Evolutionary conservation across 1,284 basidiomycete species (phyloP), one percentile per base, ranked within the genome.

Genomic region (Xerocomus minutiporus): DNA sequence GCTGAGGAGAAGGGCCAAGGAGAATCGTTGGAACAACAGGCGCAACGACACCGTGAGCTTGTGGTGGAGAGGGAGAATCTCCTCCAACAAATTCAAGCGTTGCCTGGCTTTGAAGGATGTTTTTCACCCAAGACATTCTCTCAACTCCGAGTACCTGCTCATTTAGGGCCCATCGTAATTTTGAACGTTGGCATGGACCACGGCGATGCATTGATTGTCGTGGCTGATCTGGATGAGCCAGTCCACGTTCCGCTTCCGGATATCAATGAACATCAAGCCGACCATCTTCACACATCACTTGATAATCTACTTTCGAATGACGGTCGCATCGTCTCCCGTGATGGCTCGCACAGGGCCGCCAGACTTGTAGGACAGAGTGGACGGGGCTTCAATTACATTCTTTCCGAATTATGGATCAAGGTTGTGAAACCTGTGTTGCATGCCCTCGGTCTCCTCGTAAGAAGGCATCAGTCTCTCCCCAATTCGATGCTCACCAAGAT

Each of bases 181-280:
- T 13, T 51, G 25, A 41, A 38, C 11, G 45, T 23, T 13, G 35
- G n/a, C 8, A 2, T 8, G 17, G n/a, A 42, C 1, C 13, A 7
- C 9, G n/a, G 50, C 20, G 23, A 46, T 20, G 50, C 50, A 12
- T n/a, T 51, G 50, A 40, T 51, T n/a, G 23, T 51, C 20, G 11
- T 20, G n/a, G 29, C 28, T 1, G 23, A 23, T 9, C 25, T 40
- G 43, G 38, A 46, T 7, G n/a, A 46, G 29, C 35, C 29, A 3
- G n/a, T 39, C 7, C 28, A 44, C 12, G 46, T 49, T 17, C 35
- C 29, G 6, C 47, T 53, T 25, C 35, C 26, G 8, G 36, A 13
- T 20, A 45, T 45, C 28, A 43, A 31, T 32, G 42, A 32, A 20
- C 5, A 31, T 8, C n/a, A 31, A 6, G 42, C 11, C 8, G 42